A percentile compares a stretch with the other conserved stretches of the same genome.
Conservation (phyloP, 2,329 filamentous ascomycete genomes). For the Onygenales sp. region DNA sequence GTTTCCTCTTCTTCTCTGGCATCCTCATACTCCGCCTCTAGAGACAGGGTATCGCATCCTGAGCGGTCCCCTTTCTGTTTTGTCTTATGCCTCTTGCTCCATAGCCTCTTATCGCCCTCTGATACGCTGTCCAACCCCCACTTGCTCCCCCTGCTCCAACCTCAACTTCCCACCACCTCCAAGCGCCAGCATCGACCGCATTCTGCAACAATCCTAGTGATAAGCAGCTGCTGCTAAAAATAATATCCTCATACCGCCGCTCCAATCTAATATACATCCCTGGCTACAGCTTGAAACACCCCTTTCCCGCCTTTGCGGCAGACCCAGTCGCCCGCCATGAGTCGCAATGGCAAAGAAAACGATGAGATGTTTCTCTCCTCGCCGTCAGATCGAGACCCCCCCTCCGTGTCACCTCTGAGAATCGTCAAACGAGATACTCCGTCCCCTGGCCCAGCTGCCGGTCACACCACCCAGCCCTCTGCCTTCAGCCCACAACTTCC, state of each 20-base stretch:
- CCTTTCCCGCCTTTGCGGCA: slow-evolving; percentile 2
- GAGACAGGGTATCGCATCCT: no score
- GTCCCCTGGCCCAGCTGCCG: slow-evolving; percentile 36
- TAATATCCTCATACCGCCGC: background rate
- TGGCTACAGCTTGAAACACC: background rate
- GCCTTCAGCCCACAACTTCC: slow-evolving; percentile 51
- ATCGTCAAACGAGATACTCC: slow-evolving; percentile 72
- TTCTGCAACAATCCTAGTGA: background rate
- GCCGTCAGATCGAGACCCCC: slow-evolving; percentile 51
- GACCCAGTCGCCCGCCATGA: slow-evolving; percentile 27
- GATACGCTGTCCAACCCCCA: background rate
- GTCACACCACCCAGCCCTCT: slow-evolving; percentile 43
- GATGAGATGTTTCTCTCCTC: slow-evolving; percentile 71
- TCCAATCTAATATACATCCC: background rate
- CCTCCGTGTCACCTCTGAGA: slow-evolving; percentile 71
- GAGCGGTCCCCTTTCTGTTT: no score
- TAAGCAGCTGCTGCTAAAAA: background rate
- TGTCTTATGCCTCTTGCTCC: no score
- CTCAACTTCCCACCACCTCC: background rate
- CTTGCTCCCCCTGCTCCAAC: background rate
- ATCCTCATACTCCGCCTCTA: no score
- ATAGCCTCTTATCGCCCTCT: background rate
- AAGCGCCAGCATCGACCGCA: background rate
- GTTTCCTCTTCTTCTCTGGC: no score
- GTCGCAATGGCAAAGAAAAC: slow-evolving; percentile 47